These are phyloP conservation scores for Colletotrichum kahawae DNA, from an alignment of 2,329 filamentous ascomycete species.

Conservation along the genomic window DNA sequence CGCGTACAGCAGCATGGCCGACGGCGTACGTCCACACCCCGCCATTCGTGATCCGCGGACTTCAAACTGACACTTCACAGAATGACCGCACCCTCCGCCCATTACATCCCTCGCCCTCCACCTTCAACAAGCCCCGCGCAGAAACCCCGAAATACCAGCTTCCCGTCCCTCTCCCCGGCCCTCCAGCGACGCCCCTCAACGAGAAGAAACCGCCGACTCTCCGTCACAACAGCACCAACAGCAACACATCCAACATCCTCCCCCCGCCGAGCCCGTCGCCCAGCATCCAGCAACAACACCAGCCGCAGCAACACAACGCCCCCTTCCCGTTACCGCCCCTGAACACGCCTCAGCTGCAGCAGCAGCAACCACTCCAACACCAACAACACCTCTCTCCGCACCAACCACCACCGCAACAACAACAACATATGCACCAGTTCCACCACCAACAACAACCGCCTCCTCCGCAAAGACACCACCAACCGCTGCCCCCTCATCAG, in stretches of 20 bases:
- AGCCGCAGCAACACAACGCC: conserved; percentile 9
- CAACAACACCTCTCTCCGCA: conserved; percentile 1
- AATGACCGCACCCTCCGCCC: conserved; percentile 35
- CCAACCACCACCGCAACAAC: background rate
- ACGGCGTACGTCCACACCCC: conserved; percentile 35
- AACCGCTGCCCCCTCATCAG: conserved; percentile 8
- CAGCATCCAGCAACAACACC: conserved; percentile 10
- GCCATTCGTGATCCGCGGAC: too few species aligned
- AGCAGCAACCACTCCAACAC: background rate
- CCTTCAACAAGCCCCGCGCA: conserved; percentile 27
- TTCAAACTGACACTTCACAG: background rate
- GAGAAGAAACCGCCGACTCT: conserved; percentile 5
- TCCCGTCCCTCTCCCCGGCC: conserved; percentile 11
- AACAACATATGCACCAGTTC: background rate
- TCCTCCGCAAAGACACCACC: background rate
- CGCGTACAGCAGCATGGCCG: conserved; percentile 51
- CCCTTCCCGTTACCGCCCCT: conserved; percentile 9
- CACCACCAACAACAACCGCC: conserved; percentile 9
- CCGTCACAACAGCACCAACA: conserved; percentile 11
- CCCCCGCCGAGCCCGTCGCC: conserved; percentile 22
- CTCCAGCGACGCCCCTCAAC: conserved; percentile 3
- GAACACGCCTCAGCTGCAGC: background rate
- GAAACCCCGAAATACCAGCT: conserved; percentile 10
- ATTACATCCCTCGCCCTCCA: conserved; percentile 16
- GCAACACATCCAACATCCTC: conserved; percentile 22